Conservation (phyloP, 768 basidiomycete genomes). For the Saitozyma podzolica region DNA sequence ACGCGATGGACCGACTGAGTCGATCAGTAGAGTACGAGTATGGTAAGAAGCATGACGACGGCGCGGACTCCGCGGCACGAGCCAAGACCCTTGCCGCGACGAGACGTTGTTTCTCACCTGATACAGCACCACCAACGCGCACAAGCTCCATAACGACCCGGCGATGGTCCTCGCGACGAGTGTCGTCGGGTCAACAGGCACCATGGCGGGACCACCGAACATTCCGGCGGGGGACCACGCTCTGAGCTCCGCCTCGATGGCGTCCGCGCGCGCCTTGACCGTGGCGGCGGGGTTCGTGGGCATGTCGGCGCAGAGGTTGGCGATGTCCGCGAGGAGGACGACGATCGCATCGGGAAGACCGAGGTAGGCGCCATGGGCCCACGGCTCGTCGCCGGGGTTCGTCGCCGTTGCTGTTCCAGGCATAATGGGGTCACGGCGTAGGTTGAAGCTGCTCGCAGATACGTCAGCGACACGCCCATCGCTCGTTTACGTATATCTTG, state of each 20-base stretch:
- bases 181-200: slow-evolving; percentile 17
- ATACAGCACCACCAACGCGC: too few relatives aligned
- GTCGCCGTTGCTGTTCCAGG: background rate
- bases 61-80: slow-evolving; percentile 4
- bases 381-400: slow-evolving; percentile 16
- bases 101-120: too few relatives aligned
- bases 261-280: slow-evolving; percentile 22
- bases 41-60: background rate
- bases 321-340: slow-evolving; percentile 24
- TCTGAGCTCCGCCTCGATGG: slow-evolving; percentile 17
- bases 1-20: slow-evolving; percentile 19
- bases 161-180: slow-evolving; percentile 30
- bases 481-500: too few relatives aligned
- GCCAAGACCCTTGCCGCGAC: too few relatives aligned
- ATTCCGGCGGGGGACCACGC: slow-evolving; percentile 5
- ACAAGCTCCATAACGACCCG: slow-evolving; percentile 23
- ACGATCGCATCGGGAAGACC: slow-evolving; percentile 28
- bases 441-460: background rate
- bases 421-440: background rate
- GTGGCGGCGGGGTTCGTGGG: background rate
- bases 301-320: slow-evolving; percentile 25
- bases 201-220: background rate
- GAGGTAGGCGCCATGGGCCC: slow-evolving; percentile 22
- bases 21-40: background rate
- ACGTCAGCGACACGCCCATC: too few relatives aligned